A percentile compares a stretch with the other conserved stretches of the same genome.
Conservation (phyloP, 306 rosid genomes). For the Malus orientalis region DNA sequence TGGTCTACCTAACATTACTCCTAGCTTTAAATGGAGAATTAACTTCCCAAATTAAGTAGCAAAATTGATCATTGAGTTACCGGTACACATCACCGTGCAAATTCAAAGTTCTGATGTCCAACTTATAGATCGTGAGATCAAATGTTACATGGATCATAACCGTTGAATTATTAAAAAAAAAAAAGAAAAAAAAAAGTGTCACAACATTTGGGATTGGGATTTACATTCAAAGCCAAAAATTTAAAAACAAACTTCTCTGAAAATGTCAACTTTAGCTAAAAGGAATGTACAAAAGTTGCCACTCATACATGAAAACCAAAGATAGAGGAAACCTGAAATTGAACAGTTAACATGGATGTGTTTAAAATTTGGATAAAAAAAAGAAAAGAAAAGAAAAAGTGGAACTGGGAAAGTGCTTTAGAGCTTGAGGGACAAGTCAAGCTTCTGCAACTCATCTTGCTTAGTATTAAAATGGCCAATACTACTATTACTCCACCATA, state of each 20-base stretch:
- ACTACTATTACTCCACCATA: conserved; percentile 31
- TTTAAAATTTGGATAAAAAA: conserved; percentile 1
- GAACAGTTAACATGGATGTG: background rate
- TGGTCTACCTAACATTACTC: too few relatives aligned
- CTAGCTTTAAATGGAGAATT: too few relatives aligned
- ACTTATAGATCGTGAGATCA: too few relatives aligned
- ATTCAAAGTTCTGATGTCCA: too few relatives aligned
- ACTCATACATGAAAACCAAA: conserved; percentile 2
- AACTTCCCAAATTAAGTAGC: too few relatives aligned
- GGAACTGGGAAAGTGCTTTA: conserved; percentile 10
- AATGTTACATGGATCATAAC: background rate
- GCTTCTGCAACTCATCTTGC: conserved; percentile 67
- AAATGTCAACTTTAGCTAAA: conserved; percentile 10
- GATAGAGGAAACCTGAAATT: conserved; percentile 1
- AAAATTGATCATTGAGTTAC: too few relatives aligned
- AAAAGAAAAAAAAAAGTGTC: too few relatives aligned
- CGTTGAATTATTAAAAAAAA: background rate
- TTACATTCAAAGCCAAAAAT: conserved; percentile 3
- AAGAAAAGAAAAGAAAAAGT: background rate
- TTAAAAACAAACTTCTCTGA: conserved; percentile 3
- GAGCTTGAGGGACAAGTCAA: conserved; percentile 94
- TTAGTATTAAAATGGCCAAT: conserved; percentile 33
- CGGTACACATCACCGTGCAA: too few relatives aligned
- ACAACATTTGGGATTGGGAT: conserved; percentile 10
- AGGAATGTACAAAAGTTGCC: conserved; percentile 36